Base-by-base conservation (phyloP, 192 early-diverging fungal genomes). In the Entomortierella chlamydospora region DNA sequence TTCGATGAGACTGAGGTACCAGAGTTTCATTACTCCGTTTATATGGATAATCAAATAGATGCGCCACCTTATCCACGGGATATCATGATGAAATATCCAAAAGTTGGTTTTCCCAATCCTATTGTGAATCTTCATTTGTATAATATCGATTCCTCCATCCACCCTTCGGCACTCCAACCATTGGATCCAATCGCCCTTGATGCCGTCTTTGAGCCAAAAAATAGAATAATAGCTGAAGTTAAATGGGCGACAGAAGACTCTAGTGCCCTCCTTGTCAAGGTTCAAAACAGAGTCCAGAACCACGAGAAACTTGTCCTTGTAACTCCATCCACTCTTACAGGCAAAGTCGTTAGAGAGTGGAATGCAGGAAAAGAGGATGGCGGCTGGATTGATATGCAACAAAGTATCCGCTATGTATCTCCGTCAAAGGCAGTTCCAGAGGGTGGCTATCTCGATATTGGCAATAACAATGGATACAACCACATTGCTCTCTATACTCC, bases 251-350 rank as follows among this genome's bases (percentile, higher is more conserved):
- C 91, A 1, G 83, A 86, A 28, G 82, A 68, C 33, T 83, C 90
- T 49, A 81, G 84, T 31, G 55, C 77, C 5, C 72, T 99, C 52
- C 56, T 97, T 25, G 92, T 95, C 33, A 85, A 93, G 57, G 86
- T 88, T 29, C 94, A 94, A 81, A 99, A 99, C 70, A 85, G 97
- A 20, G 91, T 98, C 23, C 97, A 99, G 67, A 94, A 96, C 76
- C 86, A 90, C 4, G 85, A 91, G 68, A 84, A 89, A 22, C 76
- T 95, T 33, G 94, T 90, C 57, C 55, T 95, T 29, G 67, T 86
- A 1, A 70, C 82, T 9, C 79, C 78, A 13, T 55, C 70, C 33
- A 64, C 81, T 30, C 65, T 83, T 18, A 70, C 63, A 5, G 87
- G 84, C 20, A 76, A 53, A 56, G 67, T 86, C 49, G 84, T 90